Percentiles rank a stretch among this genome's conserved stretches.
Evolutionary conservation across 1,284 basidiomycete genomes (phyloP).

Genomic region (Trichosporon ovoides): DNA sequence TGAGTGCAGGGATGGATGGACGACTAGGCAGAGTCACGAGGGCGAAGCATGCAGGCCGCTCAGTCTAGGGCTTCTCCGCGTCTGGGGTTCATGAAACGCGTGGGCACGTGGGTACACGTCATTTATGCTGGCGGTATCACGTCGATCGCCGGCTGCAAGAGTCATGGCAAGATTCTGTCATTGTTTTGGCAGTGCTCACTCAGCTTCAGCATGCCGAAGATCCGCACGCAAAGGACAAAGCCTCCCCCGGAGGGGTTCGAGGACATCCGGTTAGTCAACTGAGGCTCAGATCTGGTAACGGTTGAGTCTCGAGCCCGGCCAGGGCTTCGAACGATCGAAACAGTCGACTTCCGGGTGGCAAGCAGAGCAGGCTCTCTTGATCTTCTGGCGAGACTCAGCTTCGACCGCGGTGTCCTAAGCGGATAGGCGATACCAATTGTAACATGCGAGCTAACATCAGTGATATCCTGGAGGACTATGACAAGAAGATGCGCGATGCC

Average conservation of each 20-base stretch:
- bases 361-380: not conserved
- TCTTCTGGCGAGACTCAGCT: too few relatives aligned
- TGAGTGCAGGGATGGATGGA: not conserved
- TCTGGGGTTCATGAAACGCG: not conserved
- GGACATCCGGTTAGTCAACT: conserved; percentile 66
- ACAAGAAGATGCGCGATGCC: conserved; percentile 93
- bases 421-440: too few relatives aligned
- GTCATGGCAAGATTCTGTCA: conserved; percentile 2
- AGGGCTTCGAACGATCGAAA: not conserved
- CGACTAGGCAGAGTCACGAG: not conserved
- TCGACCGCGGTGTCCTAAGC: too few relatives aligned
- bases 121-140: not conserved
- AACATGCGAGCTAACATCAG: conserved; percentile 61
- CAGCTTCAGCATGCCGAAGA: conserved; percentile 73
- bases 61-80: not conserved
- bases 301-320: too few relatives aligned
- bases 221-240: conserved; percentile 89
- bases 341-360: not conserved
- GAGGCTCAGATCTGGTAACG: too few relatives aligned
- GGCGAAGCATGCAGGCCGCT: not conserved
- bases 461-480: conserved; percentile 87
- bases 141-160: conserved; percentile 1
- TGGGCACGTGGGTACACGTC: not conserved
- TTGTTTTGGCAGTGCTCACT: conserved; percentile 1
- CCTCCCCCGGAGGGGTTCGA: conserved; percentile 95